Evolutionary conservation across 2,329 filamentous ascomycete genomes (phyloP).

Genomic region (Fusarium clavum): DNA sequence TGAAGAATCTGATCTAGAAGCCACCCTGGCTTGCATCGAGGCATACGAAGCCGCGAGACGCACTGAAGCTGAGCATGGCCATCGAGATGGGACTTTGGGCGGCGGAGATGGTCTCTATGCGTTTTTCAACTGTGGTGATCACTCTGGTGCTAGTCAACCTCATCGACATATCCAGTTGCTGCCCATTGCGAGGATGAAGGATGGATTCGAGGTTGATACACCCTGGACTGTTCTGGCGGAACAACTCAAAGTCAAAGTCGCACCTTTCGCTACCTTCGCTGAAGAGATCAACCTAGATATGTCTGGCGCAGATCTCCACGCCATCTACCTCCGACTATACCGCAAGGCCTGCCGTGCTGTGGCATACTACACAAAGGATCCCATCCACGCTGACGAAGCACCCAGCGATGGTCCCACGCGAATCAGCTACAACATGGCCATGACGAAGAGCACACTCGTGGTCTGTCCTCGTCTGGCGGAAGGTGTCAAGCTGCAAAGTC

Average conservation of each 20-base stretch:
- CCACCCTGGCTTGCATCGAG: slow-evolving; percentile 70
- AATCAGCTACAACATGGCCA: slow-evolving; percentile 74
- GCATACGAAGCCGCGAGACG: slow-evolving; percentile 58
- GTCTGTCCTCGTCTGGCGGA: slow-evolving; percentile 67
- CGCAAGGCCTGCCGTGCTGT: slow-evolving; percentile 57
- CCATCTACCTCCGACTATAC: slow-evolving; percentile 62
- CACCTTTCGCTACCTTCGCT: slow-evolving; percentile 61
- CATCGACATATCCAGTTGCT: slow-evolving; percentile 80
- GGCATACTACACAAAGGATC: slow-evolving; percentile 14
- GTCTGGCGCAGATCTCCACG: slow-evolving; percentile 53
- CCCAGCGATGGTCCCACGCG: slow-evolving; percentile 55
- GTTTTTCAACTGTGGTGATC: slow-evolving; percentile 77
- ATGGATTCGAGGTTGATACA: slow-evolving; percentile 55
- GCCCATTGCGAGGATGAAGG: slow-evolving; percentile 71
- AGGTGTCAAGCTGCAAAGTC: slow-evolving; percentile 53
- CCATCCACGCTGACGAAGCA: slow-evolving; percentile 30
- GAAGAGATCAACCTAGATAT: slow-evolving; percentile 53
- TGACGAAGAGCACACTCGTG: slow-evolving; percentile 66
- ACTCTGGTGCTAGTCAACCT: slow-evolving; percentile 77
- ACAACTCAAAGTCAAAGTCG: slow-evolving; percentile 43
- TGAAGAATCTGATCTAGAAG: slow-evolving; percentile 69
- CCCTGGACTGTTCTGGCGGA: slow-evolving; percentile 65
- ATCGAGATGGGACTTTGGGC: slow-evolving; percentile 4
- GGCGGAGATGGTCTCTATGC: slow-evolving; percentile 63
- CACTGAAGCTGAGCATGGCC: background rate